Base-by-base conservation (phyloP, 768 basidiomycete genomes). In the Pleurotus sapidus region DNA sequence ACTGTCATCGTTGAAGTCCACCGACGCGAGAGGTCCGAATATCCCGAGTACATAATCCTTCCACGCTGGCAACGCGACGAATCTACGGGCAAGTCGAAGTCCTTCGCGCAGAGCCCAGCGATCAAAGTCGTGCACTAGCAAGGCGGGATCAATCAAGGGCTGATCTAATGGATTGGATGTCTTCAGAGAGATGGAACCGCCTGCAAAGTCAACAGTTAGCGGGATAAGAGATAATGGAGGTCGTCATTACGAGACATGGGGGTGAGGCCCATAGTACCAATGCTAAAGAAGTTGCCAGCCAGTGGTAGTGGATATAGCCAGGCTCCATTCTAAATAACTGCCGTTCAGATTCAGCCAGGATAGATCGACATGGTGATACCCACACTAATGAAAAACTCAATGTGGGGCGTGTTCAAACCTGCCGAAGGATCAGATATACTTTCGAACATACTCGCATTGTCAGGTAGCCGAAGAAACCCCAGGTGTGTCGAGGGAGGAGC, bases 101-200 rank as follows among this genome's bases (percentile, higher is more conserved):
- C 57, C 68, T 45, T 62, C 42, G 15, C 48, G 55, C 46, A 65
- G 54, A 20, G 57, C 57, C 15, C 50, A 56, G 23, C 64, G 48
- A 54, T 66, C 67, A 46, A 62, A 27, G 25, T 59, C 59, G 9
- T 63, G 59, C 37, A 56, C 59, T 24, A 76, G 70, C 67, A 79
- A 77, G 53, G 73, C 72, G 1, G 77, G 75, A 61, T 82, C 72
- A 64, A 82, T 78, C 15, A 64, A 46, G 0, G 80, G 79, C 27
- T 64, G 45, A 42, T 67, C 67, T 65, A 78, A 79, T 18, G 76
- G 67, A 58, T 69, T 63, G 20, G 68, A 71, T 9, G 75, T 72
- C 46, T 66, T 73, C 59, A 80, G 57, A 1, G 65, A 63, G 3
- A 71, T 40, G 1, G 59, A 63, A n/a, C 70, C 70, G 14, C 68